Percentiles rank a stretch among this genome's conserved stretches.
Conservation (phyloP, 495 filamentous ascomycete species). For the Aspergillus hancockii region DNA sequence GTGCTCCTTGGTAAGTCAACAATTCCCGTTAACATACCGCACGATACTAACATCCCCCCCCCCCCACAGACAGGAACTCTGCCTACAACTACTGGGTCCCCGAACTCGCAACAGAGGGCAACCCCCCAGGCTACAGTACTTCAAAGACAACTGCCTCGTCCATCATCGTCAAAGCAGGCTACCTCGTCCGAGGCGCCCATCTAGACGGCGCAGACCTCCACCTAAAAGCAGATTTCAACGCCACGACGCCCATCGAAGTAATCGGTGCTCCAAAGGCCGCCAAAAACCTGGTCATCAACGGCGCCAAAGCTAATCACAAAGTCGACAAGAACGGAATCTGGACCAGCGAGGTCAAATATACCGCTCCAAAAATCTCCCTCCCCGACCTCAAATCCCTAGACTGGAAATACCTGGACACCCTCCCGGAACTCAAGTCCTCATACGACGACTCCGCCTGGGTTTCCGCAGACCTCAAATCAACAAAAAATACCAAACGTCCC, state of each 20-base stretch:
- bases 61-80: slow-evolving; percentile 68
- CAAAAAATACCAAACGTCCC: slow-evolving; percentile 57
- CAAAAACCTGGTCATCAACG: slow-evolving; percentile 63
- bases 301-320: slow-evolving; percentile 36
- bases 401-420: slow-evolving; percentile 70
- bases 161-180: slow-evolving; percentile 70
- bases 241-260: slow-evolving; percentile 65
- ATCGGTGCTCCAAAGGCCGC: slow-evolving; percentile 55
- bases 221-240: slow-evolving; percentile 71
- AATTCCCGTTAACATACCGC: background rate
- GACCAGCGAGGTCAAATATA: slow-evolving; percentile 52
- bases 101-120: slow-evolving; percentile 43
- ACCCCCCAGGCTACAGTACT: slow-evolving; percentile 37
- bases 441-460: slow-evolving; percentile 74
- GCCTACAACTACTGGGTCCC: slow-evolving; percentile 77
- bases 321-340: slow-evolving; percentile 54
- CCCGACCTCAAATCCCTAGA: slow-evolving; percentile 57
- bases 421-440: slow-evolving; percentile 63
- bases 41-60: slow-evolving; percentile 9
- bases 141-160: slow-evolving; percentile 43
- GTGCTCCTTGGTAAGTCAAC: slow-evolving; percentile 48
- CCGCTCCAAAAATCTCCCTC: slow-evolving; percentile 51
- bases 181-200: slow-evolving; percentile 68
- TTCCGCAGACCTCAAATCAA: slow-evolving; percentile 50
- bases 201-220: slow-evolving; percentile 52